Percentiles rank a stretch among this genome's conserved stretches.
Evolutionary conservation across 2,329 filamentous ascomycete species (phyloP).

Genomic region (Graphilbum sp.): DNA sequence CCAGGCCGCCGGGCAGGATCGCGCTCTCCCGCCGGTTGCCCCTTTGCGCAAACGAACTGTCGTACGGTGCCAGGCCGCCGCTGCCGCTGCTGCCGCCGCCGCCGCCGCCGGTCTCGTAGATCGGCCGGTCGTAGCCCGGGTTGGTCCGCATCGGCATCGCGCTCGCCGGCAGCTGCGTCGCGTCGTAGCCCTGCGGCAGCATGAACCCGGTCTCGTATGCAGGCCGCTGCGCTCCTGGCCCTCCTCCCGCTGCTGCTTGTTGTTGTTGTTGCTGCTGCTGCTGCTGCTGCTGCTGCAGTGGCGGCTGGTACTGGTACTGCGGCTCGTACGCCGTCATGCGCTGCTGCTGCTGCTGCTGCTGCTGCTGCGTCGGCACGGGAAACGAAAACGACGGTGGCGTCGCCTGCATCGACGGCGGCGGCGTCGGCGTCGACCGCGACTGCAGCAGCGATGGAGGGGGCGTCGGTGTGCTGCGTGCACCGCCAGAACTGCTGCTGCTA

Average conservation of each 20-base stretch:
- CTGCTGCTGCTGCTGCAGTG: conserved; percentile 23
- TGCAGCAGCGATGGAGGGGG: conserved; percentile 25
- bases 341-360: conserved; percentile 6
- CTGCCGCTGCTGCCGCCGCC: not conserved
- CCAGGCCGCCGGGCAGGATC: conserved; percentile 29
- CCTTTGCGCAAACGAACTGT: conserved; percentile 17
- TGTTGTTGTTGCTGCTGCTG: conserved; percentile 15
- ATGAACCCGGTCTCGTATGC: conserved; percentile 28
- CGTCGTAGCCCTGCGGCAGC: conserved; percentile 19
- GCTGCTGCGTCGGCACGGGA: conserved; percentile 1
- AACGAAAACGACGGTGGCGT: conserved; percentile 3
- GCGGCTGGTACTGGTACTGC: conserved; percentile 21
- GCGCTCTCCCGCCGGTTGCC: conserved; percentile 38
- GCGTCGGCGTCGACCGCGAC: conserved; percentile 24
- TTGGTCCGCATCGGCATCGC: conserved; percentile 12
- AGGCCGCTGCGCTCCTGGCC: conserved; percentile 19
- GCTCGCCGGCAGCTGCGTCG: conserved; percentile 14
- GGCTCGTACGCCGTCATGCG: conserved; percentile 26
- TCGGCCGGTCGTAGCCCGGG: conserved; percentile 22
- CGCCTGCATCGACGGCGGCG: conserved; percentile 18
- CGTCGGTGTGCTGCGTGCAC: conserved; percentile 28
- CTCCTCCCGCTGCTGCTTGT: too few species aligned
- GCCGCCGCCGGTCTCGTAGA: conserved; percentile 14
- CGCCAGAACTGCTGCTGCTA: too few species aligned
- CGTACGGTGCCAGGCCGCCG: conserved; percentile 15